Base-by-base conservation (phyloP, 306 rosid species). In the Vigna nakashimae region DNA sequence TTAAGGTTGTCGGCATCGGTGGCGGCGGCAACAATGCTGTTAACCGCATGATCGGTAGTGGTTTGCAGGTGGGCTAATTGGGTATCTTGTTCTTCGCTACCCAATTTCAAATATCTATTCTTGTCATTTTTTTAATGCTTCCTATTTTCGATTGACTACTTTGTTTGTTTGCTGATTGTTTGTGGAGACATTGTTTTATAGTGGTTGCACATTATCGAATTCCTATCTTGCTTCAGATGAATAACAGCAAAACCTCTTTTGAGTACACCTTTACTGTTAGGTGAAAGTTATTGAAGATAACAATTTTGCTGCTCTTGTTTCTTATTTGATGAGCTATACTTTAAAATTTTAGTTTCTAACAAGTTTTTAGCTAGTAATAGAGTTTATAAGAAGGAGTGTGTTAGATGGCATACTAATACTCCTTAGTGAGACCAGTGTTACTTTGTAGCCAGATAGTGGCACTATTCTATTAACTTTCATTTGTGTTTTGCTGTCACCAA, bases 11-110 rank as follows among this genome's bases (percentile, higher is more conserved):
- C 16, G 99, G 99, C 9, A 91, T 95, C 69, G 99, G 99, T 18
- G 99, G 99, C 2, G 99, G 99, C 9, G 99, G 99, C 69, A 95
- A 92, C 90, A 95, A 95, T 86, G 99, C 99, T 42, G 96, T 95
- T 49, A 95, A 95, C 78, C 99, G 99, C 85, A 95, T 95, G 99
- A 95, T 95, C 84, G 96, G 94, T 53, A 88, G 97, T 80, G 99
- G 98, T 78, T 88, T 95, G 58, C 91, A 89, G 75, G 99, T 95
- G 51, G 70, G 91, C 55, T 74, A 53, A 62, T 62, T 57, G 55
- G 43, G 42, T 60, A 20, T 36, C 40, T 17, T 49, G 13, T 73
- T 49, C 10, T 73, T 76, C 38, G 22, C 4, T 58, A 60, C n/a
- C 79, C 71, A 78, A 26, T 51, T 55, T 68, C 3, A 17, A 63